Percentiles rank a stretch among this genome's conserved stretches.
These are phyloP conservation scores for Colletotrichum theobromicola DNA, from an alignment of 2,329 filamentous ascomycete genomes.

Conservation along the genomic window DNA sequence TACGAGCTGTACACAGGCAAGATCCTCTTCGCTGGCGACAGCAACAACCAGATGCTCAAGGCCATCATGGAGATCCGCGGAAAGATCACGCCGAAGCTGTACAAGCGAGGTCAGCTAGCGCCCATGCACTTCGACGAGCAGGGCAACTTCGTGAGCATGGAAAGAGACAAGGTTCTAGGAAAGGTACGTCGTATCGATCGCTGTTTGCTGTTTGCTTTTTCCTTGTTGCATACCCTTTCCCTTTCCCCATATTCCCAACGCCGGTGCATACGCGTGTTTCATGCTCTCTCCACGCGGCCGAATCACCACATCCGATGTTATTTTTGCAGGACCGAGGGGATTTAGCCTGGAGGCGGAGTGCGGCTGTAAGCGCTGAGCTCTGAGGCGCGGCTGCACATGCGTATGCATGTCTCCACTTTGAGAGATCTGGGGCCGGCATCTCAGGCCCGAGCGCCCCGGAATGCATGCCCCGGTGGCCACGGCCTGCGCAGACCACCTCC, in stretches of 20 bases:
- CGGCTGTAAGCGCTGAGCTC: constrained; percentile 34
- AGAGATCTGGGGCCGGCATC: not conserved
- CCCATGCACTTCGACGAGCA: constrained; percentile 83
- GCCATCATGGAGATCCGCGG: constrained; percentile 96
- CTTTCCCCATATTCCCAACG: constrained; percentile 9
- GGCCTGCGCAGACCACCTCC: not conserved
- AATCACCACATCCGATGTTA: not conserved
- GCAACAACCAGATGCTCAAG: constrained; percentile 98
- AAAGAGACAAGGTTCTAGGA: constrained; percentile 85
- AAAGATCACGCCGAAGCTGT: constrained; percentile 87
- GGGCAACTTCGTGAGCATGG: constrained; percentile 83
- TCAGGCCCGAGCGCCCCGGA: not conserved
- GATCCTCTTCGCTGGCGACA: constrained; percentile 92
- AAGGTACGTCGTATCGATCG: constrained; percentile 60
- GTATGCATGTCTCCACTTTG: not conserved
- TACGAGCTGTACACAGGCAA: constrained; percentile 98
- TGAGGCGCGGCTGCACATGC: constrained; percentile 36
- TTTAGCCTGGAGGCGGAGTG: constrained; percentile 5
- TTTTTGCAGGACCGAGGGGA: constrained; percentile 16
- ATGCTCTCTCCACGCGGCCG: not conserved
- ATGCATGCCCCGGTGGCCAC: not conserved
- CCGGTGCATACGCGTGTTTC: constrained; percentile 5
- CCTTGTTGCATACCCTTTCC: not conserved
- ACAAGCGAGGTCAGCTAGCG: constrained; percentile 80
- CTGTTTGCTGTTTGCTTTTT: constrained; percentile 24